Conservation (phyloP, 202 grass and related monocot species). For the Cymbopogon flexuosus region DNA sequence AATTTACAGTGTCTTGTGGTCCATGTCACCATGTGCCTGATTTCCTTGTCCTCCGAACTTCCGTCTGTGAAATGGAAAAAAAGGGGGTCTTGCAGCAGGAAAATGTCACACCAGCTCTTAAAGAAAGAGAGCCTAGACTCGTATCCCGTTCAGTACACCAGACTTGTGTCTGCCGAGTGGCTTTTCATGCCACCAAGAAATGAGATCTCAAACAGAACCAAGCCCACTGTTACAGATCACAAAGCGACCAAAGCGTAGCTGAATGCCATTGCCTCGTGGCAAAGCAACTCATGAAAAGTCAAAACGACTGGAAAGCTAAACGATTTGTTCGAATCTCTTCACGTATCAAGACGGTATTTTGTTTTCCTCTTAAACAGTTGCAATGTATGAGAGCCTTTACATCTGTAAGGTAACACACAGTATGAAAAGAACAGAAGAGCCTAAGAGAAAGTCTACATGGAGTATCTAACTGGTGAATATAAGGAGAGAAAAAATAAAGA, state of each 20-base stretch:
- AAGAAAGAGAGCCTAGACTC: too few relatives aligned
- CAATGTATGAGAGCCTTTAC: constrained; percentile 30
- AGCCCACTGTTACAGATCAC: neutral
- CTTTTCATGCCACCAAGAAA: too few relatives aligned
- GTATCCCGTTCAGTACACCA: too few relatives aligned
- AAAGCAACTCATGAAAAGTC: neutral
- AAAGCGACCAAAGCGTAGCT: neutral
- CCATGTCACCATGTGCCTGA: too few relatives aligned
- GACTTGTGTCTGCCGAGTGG: too few relatives aligned
- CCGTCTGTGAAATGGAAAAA: too few relatives aligned
- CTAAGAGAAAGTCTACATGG: constrained; percentile 25
- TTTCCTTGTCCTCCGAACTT: too few relatives aligned
- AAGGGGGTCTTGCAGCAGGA: too few relatives aligned
- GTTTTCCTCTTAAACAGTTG: constrained; percentile 28
- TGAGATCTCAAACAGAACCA: too few relatives aligned
- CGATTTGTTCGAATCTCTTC: constrained; percentile 14
- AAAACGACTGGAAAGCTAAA: neutral
- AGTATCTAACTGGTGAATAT: constrained; percentile 27
- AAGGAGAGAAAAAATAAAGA: constrained; percentile 23
- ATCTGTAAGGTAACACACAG: constrained; percentile 40
- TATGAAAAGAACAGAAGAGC: constrained; percentile 27
- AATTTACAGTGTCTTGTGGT: too few relatives aligned
- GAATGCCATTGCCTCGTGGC: neutral
- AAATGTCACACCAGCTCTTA: too few relatives aligned
- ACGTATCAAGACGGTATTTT: constrained; percentile 35